Evolutionary conservation across 2,329 filamentous ascomycete genomes (phyloP).

Genomic region (Ophiostoma sp.): DNA sequence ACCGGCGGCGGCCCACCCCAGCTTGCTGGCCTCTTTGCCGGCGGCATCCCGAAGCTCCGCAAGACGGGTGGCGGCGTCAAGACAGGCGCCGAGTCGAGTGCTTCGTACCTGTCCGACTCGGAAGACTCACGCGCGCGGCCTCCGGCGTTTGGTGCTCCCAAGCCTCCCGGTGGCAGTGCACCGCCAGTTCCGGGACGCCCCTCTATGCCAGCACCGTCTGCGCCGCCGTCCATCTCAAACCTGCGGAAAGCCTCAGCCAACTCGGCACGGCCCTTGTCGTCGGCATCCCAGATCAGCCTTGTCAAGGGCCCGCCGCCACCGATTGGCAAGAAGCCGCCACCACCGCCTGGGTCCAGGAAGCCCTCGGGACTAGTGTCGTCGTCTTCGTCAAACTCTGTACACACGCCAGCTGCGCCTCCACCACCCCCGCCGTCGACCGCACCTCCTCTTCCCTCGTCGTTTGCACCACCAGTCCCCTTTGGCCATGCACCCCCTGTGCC

Average conservation of each 20-base stretch:
- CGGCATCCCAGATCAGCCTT: constrained; percentile 45
- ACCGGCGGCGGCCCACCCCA: constrained; percentile 62
- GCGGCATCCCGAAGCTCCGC: constrained; percentile 90
- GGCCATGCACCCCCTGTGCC: constrained; percentile 36
- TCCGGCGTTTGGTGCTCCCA: constrained; percentile 51
- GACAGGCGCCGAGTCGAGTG: constrained; percentile 64
- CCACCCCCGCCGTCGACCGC: constrained; percentile 26
- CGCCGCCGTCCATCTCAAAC: constrained; percentile 45
- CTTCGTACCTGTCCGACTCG: constrained; percentile 77
- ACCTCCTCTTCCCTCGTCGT: constrained; percentile 34
- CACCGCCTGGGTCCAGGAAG: constrained; percentile 56
- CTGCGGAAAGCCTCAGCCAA: constrained; percentile 51
- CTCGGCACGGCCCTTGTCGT: constrained; percentile 52
- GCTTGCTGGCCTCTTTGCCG: constrained; percentile 80
- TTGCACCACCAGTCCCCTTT: constrained; percentile 35
- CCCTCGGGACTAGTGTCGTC: constrained; percentile 38
- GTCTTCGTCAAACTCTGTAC: constrained; percentile 12
- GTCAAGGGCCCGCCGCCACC: constrained; percentile 67
- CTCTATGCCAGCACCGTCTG: constrained; percentile 39
- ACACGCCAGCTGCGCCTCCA: constrained; percentile 38
- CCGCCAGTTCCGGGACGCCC: constrained; percentile 55
- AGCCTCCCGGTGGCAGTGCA: constrained; percentile 52
- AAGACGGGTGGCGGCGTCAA: constrained; percentile 77
- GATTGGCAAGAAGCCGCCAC: constrained; percentile 68
- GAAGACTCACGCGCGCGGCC: constrained; percentile 50